These are phyloP conservation scores for Proliferodiscus dingleyae DNA, from an alignment of 2,329 filamentous ascomycete species.

Conservation along the genomic window DNA sequence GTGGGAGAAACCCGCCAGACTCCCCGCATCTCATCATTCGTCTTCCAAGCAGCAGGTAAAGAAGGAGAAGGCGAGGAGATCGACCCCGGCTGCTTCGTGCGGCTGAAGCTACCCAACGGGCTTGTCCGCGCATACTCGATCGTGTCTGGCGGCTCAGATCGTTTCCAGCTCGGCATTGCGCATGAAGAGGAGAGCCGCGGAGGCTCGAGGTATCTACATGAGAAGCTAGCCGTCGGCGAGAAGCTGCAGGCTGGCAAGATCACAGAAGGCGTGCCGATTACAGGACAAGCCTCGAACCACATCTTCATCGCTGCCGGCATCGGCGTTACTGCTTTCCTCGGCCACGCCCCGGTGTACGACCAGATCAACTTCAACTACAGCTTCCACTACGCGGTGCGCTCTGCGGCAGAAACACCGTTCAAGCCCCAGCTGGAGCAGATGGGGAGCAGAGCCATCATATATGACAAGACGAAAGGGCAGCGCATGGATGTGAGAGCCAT, in stretches of 20 bases:
- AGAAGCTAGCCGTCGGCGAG: conserved; percentile 42
- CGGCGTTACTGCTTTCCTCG: conserved; percentile 61
- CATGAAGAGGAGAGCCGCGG: conserved; percentile 51
- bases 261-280: conserved; percentile 43
- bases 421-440: conserved; percentile 29
- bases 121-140: conserved; percentile 57
- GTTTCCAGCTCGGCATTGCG: conserved; percentile 55
- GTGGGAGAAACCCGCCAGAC: conserved; percentile 49
- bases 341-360: conserved; percentile 39
- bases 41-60: conserved; percentile 42
- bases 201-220: conserved; percentile 56
- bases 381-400: conserved; percentile 56
- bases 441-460: conserved; percentile 41
- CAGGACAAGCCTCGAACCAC: conserved; percentile 48
- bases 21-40: conserved; percentile 44
- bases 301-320: conserved; percentile 61
- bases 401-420: conserved; percentile 13
- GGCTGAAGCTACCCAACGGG: conserved; percentile 51
- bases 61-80: conserved; percentile 34
- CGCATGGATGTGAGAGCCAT: conserved; percentile 48
- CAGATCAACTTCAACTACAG: conserved; percentile 45
- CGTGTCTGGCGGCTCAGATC: conserved; percentile 43
- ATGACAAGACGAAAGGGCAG: conserved; percentile 47
- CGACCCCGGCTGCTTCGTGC: conserved; percentile 48
- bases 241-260: conserved; percentile 47